Percentiles rank a stretch among this genome's conserved stretches.
Evolutionary conservation across 1,284 basidiomycete genomes (phyloP).

Genomic region (Hymenochaete sp.): DNA sequence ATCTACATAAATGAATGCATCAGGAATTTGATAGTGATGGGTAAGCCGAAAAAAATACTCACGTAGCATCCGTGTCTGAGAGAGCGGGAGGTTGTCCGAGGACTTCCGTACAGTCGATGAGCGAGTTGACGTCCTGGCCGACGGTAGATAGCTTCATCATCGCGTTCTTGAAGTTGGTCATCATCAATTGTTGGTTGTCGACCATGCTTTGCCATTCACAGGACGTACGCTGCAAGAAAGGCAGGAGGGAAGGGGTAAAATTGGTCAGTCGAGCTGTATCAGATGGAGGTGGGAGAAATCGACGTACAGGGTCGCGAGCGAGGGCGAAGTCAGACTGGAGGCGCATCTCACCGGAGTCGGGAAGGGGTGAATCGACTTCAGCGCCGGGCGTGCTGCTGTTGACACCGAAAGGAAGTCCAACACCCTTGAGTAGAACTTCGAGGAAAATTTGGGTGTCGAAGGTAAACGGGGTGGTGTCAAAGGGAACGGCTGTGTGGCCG

Average conservation of each 20-base stretch:
- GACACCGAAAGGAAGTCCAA: constrained; percentile 14
- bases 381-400: constrained; percentile 13
- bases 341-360: constrained; percentile 18
- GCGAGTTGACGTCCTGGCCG: constrained; percentile 23
- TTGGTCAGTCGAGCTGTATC: too few relatives aligned
- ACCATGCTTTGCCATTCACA: constrained; percentile 18
- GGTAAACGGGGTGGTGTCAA: constrained; percentile 20
- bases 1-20: not conserved
- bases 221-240: too few relatives aligned
- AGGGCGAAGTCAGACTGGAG: constrained; percentile 20
- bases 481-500: constrained; percentile 16
- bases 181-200: constrained; percentile 21
- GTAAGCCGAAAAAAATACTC: not conserved
- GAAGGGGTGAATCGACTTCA: constrained; percentile 12
- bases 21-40: not conserved
- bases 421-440: constrained; percentile 18
- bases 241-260: too few relatives aligned
- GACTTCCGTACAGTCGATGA: constrained; percentile 19
- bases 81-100: constrained; percentile 12
- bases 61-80: constrained; percentile 8
- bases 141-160: constrained; percentile 28
- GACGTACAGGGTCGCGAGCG: constrained; percentile 16
- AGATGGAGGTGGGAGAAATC: not conserved
- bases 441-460: constrained; percentile 21
- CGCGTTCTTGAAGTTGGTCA: constrained; percentile 25